Evolutionary conservation across 805 yeast genomes (phyloP), one percentile per base, ranked within the genome.

Genomic region (Metschnikowia proteae): DNA sequence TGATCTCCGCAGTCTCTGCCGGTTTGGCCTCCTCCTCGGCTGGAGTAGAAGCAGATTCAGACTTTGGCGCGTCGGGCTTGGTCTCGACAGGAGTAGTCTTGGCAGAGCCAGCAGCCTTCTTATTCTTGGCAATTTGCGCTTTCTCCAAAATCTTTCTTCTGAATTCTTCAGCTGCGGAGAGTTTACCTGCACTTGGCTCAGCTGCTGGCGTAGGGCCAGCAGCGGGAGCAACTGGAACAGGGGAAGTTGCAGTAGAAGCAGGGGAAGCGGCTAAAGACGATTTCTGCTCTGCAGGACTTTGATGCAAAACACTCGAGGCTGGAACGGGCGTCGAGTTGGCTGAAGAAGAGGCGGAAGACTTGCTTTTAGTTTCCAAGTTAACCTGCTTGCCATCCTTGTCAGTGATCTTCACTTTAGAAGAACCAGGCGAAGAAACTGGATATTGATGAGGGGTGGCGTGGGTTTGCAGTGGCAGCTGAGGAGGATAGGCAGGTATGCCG

Each of bases 341-440:
- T 29, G 56, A 51, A n/a, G 60, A 47, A 30, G 61, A 58, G 3
- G 58, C 54, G n/a, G 57, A 49, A 17, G 51, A 48, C 59, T 64
- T 70, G 55, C 64, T 68, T 61, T 70, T 70, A 39, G 69, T 75
- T 45, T 73, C 76, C 51, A 70, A 68, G 51, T 71, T 74, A 35
- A 71, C 65, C 39, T 63, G 69, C 48, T 66, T 70, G 5, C 76
- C 78, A 38, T 71, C 75, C 57, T 67, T 70, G 46, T 71, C 73
- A 33, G 76, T 71, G 47, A 73, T 62, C 51, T 65, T 71, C 29
- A 72, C 64, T 55, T 65, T 70, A 3, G 54, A 44, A 11, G 59
- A 55, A 8, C 58, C 55, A 23, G 58, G 49, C 29, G 54, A 48
- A 10, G 55, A 31, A n/a, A 42, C 45, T 4, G 58, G 41, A 37